phyloP scores from a whole-genome alignment of 768 basidiomycete species.

The Astraeus odoratus region DNA sequence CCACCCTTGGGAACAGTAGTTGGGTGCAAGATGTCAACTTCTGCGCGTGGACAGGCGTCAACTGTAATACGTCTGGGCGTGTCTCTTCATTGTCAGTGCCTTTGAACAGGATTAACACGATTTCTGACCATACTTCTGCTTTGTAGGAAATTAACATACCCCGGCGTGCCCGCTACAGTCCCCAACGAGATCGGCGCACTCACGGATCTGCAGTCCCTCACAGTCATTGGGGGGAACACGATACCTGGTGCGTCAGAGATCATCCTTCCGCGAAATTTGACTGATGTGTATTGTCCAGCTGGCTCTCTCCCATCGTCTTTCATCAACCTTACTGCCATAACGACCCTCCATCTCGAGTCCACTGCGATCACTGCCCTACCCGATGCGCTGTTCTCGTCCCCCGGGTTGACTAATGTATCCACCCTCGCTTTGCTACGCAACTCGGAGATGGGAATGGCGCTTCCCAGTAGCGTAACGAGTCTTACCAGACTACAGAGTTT shows the following conservation, averaged over 20 bases:
- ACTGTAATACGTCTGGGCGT: conserved; percentile 34
- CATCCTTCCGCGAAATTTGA: not conserved
- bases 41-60: conserved; percentile 42
- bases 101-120: not conserved
- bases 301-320: conserved; percentile 37
- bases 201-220: conserved; percentile 31
- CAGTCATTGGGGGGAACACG: conserved; percentile 34
- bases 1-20: conserved; percentile 32
- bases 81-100: conserved; percentile 36
- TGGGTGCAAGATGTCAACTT: conserved; percentile 41
- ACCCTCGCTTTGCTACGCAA: conserved; percentile 36
- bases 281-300: conserved; percentile 19
- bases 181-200: conserved; percentile 37
- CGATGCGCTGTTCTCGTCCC: conserved; percentile 26
- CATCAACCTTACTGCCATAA: conserved; percentile 29
- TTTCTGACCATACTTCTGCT: not conserved
- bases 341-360: conserved; percentile 34
- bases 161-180: conserved; percentile 39
- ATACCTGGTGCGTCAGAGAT: conserved; percentile 32
- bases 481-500: conserved; percentile 31
- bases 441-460: conserved; percentile 29
- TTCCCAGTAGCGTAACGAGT: conserved; percentile 30
- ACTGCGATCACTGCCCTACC: conserved; percentile 33
- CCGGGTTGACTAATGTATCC: conserved; percentile 26
- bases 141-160: conserved; percentile 34